Evolutionary conservation across 768 basidiomycete genomes (phyloP).

Genomic region (Coprinopsis cinerea): DNA sequence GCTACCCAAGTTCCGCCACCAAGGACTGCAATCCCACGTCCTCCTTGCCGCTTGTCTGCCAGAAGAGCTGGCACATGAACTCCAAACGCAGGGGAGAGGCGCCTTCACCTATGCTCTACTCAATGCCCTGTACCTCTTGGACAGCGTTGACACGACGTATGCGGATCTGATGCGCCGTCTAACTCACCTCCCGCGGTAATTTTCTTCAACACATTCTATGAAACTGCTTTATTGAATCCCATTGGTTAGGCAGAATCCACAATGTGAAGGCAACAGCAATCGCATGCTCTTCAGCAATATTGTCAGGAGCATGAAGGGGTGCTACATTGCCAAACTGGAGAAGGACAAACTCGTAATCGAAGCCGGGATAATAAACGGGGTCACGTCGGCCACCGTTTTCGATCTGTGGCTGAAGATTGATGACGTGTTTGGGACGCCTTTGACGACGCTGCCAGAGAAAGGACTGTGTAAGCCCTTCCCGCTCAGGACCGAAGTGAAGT

Average conservation of each 20-base stretch:
- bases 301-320: conserved; percentile 1
- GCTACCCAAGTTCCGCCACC: neutral
- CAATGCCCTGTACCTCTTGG: neutral
- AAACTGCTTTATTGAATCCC: too few relatives aligned
- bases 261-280: conserved; percentile 15
- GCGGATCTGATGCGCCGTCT: conserved; percentile 6
- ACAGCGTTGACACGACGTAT: conserved; percentile 6
- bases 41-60: conserved; percentile 12
- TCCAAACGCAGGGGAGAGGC: conserved; percentile 4
- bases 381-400: neutral
- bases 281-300: conserved; percentile 11
- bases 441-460: neutral
- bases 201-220: too few relatives aligned
- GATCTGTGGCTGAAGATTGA: neutral
- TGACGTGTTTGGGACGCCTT: neutral
- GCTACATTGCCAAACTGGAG: neutral
- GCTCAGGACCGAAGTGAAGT: neutral
- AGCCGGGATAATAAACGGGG: neutral
- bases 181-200: neutral
- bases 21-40: conserved; percentile 10
- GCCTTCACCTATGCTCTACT: conserved; percentile 13
- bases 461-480: neutral
- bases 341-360: neutral
- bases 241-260: conserved; percentile 14
- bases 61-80: conserved; percentile 12